Conservation (phyloP, 1,284 basidiomycete species). For the Vanrija humicola region DNA sequence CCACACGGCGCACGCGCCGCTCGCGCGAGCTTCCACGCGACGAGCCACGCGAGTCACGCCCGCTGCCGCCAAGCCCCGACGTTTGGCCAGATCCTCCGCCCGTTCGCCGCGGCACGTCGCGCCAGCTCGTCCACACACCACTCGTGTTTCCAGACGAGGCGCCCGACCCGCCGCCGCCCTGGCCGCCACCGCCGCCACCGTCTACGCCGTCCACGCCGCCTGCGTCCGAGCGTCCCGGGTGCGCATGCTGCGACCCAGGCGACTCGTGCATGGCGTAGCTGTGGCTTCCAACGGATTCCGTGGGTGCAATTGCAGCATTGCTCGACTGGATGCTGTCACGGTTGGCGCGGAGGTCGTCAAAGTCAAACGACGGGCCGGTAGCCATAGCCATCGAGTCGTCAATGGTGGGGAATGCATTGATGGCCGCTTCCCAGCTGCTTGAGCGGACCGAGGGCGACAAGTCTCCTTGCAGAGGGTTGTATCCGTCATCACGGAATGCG, state of each 20-base stretch:
- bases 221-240: not conserved
- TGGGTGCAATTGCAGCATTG: slow-evolving; percentile 3
- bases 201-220: not conserved
- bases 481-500: too few relatives aligned
- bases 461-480: too few relatives aligned
- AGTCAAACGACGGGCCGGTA: not conserved
- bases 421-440: slow-evolving; percentile 33
- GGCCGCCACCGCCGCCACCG: too few relatives aligned
- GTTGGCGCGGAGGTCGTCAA: not conserved
- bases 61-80: not conserved
- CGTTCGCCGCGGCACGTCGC: slow-evolving; percentile 1
- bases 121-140: slow-evolving; percentile 3
- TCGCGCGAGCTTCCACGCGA: slow-evolving; percentile 7
- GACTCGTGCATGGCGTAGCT: not conserved
- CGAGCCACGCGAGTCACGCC: slow-evolving; percentile 1
- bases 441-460: not conserved
- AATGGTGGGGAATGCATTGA: slow-evolving; percentile 29
- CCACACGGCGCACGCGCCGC: not conserved
- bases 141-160: not conserved
- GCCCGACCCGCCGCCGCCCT: too few relatives aligned
- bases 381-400: slow-evolving; percentile 10
- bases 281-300: slow-evolving; percentile 1
- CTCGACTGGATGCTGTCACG: slow-evolving; percentile 6
- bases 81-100: not conserved
- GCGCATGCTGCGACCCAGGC: not conserved